Conservation (phyloP, 176 grass and related monocot species). For the Dendrocalamus sinicus region DNA sequence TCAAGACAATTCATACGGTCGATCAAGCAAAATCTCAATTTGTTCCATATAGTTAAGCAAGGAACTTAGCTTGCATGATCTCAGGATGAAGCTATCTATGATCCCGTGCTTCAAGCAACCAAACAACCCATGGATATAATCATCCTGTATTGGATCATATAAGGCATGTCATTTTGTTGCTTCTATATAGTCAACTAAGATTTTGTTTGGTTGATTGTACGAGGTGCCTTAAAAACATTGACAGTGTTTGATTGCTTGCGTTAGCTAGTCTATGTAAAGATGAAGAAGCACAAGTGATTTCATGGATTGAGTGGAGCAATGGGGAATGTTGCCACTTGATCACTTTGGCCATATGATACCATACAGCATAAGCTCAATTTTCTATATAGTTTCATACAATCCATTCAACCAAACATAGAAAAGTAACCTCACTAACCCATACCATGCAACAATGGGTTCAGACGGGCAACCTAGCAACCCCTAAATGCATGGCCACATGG, state of each 20-base stretch:
- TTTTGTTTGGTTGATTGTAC: conserved; percentile 9
- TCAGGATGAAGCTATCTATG: conserved; percentile 19
- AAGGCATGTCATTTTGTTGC: not conserved
- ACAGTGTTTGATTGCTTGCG: not conserved
- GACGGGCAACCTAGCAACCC: not conserved
- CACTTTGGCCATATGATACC: not conserved
- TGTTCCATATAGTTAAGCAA: not conserved
- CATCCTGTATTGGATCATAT: not conserved
- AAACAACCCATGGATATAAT: not conserved
- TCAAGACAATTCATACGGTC: not conserved
- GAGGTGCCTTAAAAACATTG: not conserved
- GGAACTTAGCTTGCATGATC: not conserved
- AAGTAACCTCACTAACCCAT: not conserved
- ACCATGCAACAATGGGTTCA: not conserved
- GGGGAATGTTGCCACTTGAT: not conserved
- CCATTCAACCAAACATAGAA: not conserved
- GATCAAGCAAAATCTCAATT: not conserved
- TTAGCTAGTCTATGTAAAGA: conserved; percentile 4
- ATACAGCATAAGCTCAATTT: not conserved
- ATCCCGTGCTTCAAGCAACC: not conserved
- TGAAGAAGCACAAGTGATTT: not conserved
- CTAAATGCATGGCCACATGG: conserved; percentile 6
- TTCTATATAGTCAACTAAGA: not conserved
- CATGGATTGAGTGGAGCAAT: conserved; percentile 11
- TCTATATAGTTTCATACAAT: not conserved